Percentiles rank a stretch among this genome's conserved stretches.
These are phyloP conservation scores for Tylopilus vinaceipallidus DNA, from an alignment of 768 basidiomycete genomes.

Conservation along the genomic window DNA sequence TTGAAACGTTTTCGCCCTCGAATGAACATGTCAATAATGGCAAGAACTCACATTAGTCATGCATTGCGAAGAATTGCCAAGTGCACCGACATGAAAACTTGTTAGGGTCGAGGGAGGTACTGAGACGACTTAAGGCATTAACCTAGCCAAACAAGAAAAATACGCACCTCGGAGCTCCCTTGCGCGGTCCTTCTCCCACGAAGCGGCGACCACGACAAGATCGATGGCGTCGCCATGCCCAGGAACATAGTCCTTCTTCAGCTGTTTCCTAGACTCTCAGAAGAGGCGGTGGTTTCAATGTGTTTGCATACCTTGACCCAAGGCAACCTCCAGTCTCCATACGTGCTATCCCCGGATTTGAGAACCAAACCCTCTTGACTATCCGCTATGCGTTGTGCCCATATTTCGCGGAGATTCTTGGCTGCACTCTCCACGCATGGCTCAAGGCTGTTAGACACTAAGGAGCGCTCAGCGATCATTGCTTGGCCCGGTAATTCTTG, in stretches of 20 bases:
- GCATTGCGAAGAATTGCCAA: conserved; percentile 48
- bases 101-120: conserved; percentile 72
- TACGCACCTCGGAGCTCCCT: conserved; percentile 68
- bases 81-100: conserved; percentile 75
- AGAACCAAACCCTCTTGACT: conserved; percentile 73
- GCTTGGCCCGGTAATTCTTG: conserved; percentile 53
- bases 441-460: conserved; percentile 34
- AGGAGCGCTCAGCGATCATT: conserved; percentile 56
- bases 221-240: conserved; percentile 81
- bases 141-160: neutral
- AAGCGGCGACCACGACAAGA: conserved; percentile 71
- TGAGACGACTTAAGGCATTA: conserved; percentile 24
- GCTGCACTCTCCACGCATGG: conserved; percentile 9
- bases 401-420: conserved; percentile 40
- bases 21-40: neutral
- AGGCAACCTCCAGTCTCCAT: conserved; percentile 60
- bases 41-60: conserved; percentile 37
- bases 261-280: conserved; percentile 25
- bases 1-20: neutral
- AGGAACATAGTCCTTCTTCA: conserved; percentile 87
- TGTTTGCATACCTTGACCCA: conserved; percentile 70
- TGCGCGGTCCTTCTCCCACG: conserved; percentile 79
- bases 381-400: conserved; percentile 50
- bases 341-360: conserved; percentile 67
- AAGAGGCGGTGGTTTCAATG: conserved; percentile 11